Evolutionary conservation across 768 basidiomycete genomes (phyloP).

Genomic region (Lentinula lateritia): DNA sequence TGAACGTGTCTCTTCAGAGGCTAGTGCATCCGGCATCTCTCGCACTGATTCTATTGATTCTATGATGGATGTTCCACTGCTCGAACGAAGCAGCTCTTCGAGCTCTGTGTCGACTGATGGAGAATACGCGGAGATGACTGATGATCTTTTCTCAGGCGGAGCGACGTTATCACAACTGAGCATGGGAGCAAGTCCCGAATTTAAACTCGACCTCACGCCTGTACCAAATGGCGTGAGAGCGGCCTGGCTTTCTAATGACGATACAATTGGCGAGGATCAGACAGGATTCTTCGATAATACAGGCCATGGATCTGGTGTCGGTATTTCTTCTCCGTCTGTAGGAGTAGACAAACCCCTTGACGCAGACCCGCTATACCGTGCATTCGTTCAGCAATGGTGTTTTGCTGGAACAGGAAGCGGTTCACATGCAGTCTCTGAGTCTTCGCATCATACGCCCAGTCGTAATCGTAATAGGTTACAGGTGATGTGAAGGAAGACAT

Average conservation of each 20-base stretch:
- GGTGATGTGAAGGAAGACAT: not conserved
- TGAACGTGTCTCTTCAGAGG: not conserved
- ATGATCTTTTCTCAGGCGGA: not conserved
- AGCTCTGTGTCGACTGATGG: slow-evolving; percentile 2
- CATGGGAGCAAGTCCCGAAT: not conserved
- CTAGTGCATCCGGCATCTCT: not conserved
- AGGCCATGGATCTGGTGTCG: not conserved
- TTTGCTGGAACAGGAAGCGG: not conserved
- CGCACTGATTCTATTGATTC: not conserved
- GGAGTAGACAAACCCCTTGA: not conserved
- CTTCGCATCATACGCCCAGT: not conserved
- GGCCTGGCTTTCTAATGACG: not conserved
- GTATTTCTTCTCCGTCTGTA: not conserved
- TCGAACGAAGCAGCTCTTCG: not conserved
- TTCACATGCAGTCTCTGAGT: not conserved
- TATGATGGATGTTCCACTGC: not conserved
- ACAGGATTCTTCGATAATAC: not conserved
- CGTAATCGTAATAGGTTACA: not conserved
- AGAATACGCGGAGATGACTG: not conserved
- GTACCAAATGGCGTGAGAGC: not conserved
- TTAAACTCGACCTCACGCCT: not conserved
- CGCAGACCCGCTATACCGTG: not conserved
- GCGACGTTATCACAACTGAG: not conserved
- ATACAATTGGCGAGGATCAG: not conserved
- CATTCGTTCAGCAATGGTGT: slow-evolving; percentile 6